These are phyloP conservation scores for Elongisporangium prolatum DNA, from an alignment of 352 stramenopile species.

Conservation along the genomic window DNA sequence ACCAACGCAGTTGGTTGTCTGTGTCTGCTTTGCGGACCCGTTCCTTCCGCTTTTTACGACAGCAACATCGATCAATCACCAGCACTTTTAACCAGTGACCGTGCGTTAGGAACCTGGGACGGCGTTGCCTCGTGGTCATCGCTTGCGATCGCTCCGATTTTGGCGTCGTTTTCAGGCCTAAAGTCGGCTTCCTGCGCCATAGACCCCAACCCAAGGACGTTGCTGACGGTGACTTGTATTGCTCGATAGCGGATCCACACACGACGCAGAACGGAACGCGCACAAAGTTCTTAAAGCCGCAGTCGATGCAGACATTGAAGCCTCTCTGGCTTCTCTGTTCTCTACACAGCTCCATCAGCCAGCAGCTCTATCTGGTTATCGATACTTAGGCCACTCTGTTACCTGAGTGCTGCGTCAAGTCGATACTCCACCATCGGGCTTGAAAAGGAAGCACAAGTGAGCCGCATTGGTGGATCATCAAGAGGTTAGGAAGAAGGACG, in stretches of 20 bases:
- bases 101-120: neutral
- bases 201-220: no score
- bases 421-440: neutral
- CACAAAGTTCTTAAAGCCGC: slow-evolving; percentile 52
- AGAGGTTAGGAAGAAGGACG: neutral
- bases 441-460: neutral
- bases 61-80: neutral
- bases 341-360: neutral
- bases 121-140: neutral
- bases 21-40: neutral
- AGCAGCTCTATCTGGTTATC: neutral
- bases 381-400: neutral
- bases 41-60: neutral
- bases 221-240: slow-evolving; percentile 3
- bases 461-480: neutral
- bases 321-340: slow-evolving; percentile 30
- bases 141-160: neutral
- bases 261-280: slow-evolving; percentile 26
- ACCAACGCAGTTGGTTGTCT: neutral
- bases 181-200: neutral
- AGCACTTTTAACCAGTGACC: neutral
- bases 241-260: slow-evolving; percentile 16
- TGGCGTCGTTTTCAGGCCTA: neutral
- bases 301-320: slow-evolving; percentile 29
- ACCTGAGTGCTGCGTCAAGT: neutral